Evolutionary conservation across 164 flowering plant species (phyloP).

Genomic region (Dillenia suffruticosa): DNA sequence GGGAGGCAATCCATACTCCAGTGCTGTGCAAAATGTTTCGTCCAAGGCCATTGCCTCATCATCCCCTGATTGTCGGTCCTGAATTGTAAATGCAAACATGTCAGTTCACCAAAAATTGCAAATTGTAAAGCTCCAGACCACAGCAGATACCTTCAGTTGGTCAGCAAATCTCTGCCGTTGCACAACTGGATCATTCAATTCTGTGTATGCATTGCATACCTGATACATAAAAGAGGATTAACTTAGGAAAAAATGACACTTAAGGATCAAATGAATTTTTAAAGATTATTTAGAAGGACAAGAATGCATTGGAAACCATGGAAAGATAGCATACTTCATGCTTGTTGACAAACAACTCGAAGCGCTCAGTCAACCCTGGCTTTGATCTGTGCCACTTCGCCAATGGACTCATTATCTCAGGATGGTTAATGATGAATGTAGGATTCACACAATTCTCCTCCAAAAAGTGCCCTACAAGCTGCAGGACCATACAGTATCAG

Average conservation of each 20-base stretch:
- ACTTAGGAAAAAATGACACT: not conserved
- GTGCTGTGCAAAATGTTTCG: constrained; percentile 84
- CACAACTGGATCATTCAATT: constrained; percentile 93
- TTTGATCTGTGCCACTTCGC: constrained; percentile 94
- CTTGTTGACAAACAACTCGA: constrained; percentile 88
- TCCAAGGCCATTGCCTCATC: constrained; percentile 98
- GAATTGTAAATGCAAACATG: constrained; percentile 12
- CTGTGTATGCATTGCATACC: constrained; percentile 97
- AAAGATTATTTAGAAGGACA: not conserved
- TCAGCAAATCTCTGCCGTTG: constrained; percentile 91
- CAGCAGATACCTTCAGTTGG: constrained; percentile 72
- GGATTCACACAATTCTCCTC: constrained; percentile 93
- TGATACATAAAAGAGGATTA: constrained; percentile 19
- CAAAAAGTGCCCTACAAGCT: constrained; percentile 97
- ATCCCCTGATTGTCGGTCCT: constrained; percentile 97
- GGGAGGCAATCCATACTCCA: constrained; percentile 95
- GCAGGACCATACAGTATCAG: constrained; percentile 11
- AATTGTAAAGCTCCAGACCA: not conserved
- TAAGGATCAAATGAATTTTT: not conserved
- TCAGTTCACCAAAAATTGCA: constrained; percentile 1
- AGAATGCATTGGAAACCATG: not conserved
- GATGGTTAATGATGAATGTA: constrained; percentile 88
- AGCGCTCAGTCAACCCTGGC: constrained; percentile 88
- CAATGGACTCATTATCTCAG: constrained; percentile 96
- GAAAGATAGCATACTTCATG: constrained; percentile 55